A percentile compares a stretch with the other conserved stretches of the same genome.
Evolutionary conservation across 2,329 filamentous ascomycete genomes (phyloP).

Genomic region (Aureobasidium mangrovei): DNA sequence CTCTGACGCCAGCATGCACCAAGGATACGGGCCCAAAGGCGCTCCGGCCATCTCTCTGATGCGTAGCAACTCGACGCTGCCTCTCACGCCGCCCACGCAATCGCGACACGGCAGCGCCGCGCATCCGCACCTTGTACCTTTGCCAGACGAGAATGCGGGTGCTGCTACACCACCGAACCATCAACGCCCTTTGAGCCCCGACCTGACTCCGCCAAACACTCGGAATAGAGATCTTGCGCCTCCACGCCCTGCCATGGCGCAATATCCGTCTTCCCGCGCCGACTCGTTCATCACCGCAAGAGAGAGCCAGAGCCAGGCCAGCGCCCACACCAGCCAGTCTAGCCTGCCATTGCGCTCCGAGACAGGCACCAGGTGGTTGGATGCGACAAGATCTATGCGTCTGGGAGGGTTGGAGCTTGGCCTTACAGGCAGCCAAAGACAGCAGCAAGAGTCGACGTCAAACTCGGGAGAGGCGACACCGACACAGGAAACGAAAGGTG

Average conservation of each 20-base stretch:
- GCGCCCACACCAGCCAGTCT: constrained; percentile 22
- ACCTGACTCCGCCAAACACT: constrained; percentile 26
- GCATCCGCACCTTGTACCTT: constrained; percentile 25
- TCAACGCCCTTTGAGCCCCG: constrained; percentile 28
- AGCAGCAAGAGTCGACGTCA: background rate
- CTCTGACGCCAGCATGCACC: constrained; percentile 7
- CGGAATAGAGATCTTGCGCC: constrained; percentile 16
- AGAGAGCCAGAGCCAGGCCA: constrained; percentile 32
- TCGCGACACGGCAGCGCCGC: constrained; percentile 21
- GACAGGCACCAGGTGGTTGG: constrained; percentile 2
- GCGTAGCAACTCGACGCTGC: constrained; percentile 29
- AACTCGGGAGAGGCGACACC: constrained; percentile 8
- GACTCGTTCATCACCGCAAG: constrained; percentile 40
- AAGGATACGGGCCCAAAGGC: constrained; percentile 8
- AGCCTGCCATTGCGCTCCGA: background rate
- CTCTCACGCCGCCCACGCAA: constrained; percentile 37
- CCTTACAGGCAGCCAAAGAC: background rate
- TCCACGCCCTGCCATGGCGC: constrained; percentile 19
- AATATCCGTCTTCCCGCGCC: constrained; percentile 33
- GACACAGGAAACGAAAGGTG: background rate
- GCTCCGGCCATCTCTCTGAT: constrained; percentile 6
- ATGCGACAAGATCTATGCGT: constrained; percentile 13
- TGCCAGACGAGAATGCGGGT: constrained; percentile 32
- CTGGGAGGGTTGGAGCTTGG: background rate
- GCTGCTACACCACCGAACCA: constrained; percentile 35